A percentile compares a stretch with the other conserved stretches of the same genome.
Evolutionary conservation across 1,284 basidiomycete genomes (phyloP).

Genomic region (Ceratobasidium theobromae): DNA sequence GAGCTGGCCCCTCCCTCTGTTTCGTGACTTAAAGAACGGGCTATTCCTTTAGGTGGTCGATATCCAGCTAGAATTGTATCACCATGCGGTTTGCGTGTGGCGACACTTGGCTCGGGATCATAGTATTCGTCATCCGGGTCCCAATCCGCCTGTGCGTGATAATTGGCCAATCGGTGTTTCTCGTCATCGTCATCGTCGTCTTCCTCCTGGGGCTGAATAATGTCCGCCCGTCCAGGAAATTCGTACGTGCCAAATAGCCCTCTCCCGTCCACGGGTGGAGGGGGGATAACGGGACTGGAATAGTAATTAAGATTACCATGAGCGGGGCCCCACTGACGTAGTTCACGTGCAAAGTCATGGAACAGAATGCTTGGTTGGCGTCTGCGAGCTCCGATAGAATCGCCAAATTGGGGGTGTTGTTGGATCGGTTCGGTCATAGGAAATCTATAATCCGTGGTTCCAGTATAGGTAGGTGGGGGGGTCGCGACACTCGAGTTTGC

Average conservation of each 20-base stretch:
- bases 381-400: background rate
- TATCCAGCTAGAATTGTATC: conserved; percentile 11
- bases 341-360: background rate
- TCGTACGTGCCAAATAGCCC: background rate
- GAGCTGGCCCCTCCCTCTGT: background rate
- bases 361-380: background rate
- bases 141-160: conserved; percentile 19
- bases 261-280: background rate
- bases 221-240: background rate
- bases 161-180: background rate
- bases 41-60: background rate
- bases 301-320: background rate
- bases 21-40: background rate
- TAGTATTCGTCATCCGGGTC: conserved; percentile 27
- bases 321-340: background rate
- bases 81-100: background rate
- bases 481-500: background rate
- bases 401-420: conserved; percentile 5
- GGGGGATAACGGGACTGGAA: background rate
- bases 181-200: conserved; percentile 3
- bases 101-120: conserved; percentile 23
- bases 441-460: background rate
- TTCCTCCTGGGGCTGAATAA: background rate
- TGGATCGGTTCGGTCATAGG: conserved; percentile 12
- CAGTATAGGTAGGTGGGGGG: conserved; percentile 6